Percentiles rank a stretch among this genome's conserved stretches.
phyloP scores from a whole-genome alignment of 2,329 filamentous ascomycete species.

The Chalaropsis thielavioides region DNA sequence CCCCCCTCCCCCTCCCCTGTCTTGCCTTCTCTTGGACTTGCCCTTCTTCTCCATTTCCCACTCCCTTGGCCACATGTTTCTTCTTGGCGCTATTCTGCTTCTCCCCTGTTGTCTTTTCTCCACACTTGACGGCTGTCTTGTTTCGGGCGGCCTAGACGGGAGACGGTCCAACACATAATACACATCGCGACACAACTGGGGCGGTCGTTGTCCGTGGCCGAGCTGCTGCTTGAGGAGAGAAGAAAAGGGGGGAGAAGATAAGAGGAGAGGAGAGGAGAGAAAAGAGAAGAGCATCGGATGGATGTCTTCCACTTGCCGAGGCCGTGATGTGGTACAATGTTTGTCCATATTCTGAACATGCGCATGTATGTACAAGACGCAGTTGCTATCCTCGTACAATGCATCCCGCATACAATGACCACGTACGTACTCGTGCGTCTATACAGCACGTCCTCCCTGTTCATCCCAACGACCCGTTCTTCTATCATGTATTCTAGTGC shows the following conservation, averaged over 20 bases:
- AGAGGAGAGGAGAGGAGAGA: neutral
- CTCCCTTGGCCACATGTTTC: neutral
- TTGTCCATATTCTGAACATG: neutral
- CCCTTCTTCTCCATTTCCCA: neutral
- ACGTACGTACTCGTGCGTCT: too few species aligned
- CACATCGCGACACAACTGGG: neutral
- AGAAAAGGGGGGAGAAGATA: too few species aligned
- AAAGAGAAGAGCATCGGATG: neutral
- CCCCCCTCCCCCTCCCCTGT: neutral
- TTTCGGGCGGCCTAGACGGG: neutral
- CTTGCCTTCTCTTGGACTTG: neutral
- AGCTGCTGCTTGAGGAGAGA: neutral
- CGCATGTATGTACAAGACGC: too few species aligned
- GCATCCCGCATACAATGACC: too few species aligned
- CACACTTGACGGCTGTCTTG: slow-evolving; percentile 2
- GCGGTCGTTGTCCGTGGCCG: neutral
- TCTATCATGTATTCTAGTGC: too few species aligned
- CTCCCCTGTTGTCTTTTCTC: neutral
- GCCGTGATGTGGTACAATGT: neutral
- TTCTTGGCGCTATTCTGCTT: neutral
- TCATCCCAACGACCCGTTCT: too few species aligned
- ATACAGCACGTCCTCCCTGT: too few species aligned
- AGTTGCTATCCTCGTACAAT: too few species aligned
- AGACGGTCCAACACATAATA: neutral
- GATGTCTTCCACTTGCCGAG: neutral